Percentiles rank a stretch among this genome's conserved stretches.
These are phyloP conservation scores for Colletotrichum coccodes DNA, from an alignment of 2,329 filamentous ascomycete species.

Conservation along the genomic window DNA sequence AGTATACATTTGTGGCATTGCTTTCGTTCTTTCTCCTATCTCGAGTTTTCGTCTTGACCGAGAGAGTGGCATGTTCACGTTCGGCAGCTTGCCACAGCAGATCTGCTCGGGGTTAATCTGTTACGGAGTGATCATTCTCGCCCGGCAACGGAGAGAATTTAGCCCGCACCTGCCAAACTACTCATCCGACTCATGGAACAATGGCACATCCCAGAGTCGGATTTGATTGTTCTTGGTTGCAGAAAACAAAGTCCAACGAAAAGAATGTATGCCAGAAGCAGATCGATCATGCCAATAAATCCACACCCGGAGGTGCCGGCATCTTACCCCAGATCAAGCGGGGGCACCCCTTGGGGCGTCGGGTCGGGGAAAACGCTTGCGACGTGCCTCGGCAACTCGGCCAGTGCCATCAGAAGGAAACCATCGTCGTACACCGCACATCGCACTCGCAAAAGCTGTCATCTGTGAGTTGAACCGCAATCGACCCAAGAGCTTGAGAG, in stretches of 20 bases:
- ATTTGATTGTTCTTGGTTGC: no score
- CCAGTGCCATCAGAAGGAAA: neutral
- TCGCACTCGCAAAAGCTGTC: conserved; percentile 22
- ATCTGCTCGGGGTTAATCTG: no score
- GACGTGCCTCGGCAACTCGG: conserved; percentile 33
- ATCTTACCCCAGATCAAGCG: conserved; percentile 24
- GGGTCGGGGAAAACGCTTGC: conserved; percentile 1
- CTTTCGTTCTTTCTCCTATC: no score
- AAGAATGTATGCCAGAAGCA: neutral
- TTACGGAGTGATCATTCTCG: no score
- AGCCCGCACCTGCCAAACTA: no score
- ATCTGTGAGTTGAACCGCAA: neutral
- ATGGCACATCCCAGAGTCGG: no score
- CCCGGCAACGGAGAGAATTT: no score
- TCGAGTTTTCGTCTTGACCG: no score
- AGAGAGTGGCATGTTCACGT: no score
- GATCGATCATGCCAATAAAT: neutral
- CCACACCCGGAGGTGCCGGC: neutral
- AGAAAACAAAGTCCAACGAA: neutral
- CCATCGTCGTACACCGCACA: conserved; percentile 2
- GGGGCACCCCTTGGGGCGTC: neutral
- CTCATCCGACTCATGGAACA: no score
- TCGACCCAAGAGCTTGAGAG: neutral
- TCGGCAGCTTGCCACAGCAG: no score
- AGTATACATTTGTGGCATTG: no score